Conservation (phyloP, 306 rosid species). For the Parietaria judaica region DNA sequence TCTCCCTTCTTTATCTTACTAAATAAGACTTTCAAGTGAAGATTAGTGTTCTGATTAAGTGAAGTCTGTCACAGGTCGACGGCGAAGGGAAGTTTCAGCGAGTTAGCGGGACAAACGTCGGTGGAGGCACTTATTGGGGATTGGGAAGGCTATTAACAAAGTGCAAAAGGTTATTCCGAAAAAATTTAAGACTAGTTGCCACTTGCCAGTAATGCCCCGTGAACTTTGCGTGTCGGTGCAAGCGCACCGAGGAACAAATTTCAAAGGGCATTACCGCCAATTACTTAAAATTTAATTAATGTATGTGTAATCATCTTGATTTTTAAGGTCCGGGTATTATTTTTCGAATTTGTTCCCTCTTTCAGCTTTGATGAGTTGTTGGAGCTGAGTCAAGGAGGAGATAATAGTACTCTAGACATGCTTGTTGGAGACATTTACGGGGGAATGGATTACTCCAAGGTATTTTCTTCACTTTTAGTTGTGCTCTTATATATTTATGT, state of each 20-base stretch:
- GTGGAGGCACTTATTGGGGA: constrained; percentile 99
- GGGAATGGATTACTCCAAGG: constrained; percentile 96
- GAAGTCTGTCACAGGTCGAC: constrained; percentile 54
- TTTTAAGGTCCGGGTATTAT: not conserved
- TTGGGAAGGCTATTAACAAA: constrained; percentile 90
- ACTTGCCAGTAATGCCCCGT: too few species aligned
- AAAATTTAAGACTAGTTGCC: not conserved
- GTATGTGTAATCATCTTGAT: too few species aligned
- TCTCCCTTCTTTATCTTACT: constrained; percentile 7
- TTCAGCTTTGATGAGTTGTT: constrained; percentile 92
- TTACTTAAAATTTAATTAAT: too few species aligned
- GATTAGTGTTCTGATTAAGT: constrained; percentile 14
- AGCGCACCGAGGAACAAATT: too few species aligned
- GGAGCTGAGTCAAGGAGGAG: constrained; percentile 96
- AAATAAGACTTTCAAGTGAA: constrained; percentile 10
- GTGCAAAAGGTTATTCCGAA: constrained; percentile 64
- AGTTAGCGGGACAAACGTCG: constrained; percentile 97
- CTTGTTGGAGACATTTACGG: constrained; percentile 99
- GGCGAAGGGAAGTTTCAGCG: constrained; percentile 96
- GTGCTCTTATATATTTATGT: not conserved
- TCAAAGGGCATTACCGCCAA: too few species aligned
- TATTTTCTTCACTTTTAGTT: constrained; percentile 19
- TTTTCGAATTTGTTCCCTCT: constrained; percentile 24
- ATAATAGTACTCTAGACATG: constrained; percentile 89
- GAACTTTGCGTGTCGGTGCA: too few species aligned